phyloP scores from a whole-genome alignment of 805 yeast genomes.

The Yarrowia sp. region DNA sequence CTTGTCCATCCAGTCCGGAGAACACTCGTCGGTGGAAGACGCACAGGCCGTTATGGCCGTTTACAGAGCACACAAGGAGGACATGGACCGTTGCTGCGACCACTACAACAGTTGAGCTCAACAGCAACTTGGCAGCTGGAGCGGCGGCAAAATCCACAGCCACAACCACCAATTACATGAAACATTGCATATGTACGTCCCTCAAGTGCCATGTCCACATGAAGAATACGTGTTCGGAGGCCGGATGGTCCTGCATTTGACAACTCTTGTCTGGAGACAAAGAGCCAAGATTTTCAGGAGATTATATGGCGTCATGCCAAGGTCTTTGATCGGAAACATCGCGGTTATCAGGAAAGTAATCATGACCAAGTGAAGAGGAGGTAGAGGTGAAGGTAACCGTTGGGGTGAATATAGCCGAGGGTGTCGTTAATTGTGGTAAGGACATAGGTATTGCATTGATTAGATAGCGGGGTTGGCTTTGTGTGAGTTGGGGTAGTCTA shows the following conservation, averaged over 20 bases:
- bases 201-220: slow-evolving; percentile 1
- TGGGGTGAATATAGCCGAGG: too few species aligned
- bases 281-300: not conserved
- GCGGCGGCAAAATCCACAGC: not conserved
- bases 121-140: not conserved
- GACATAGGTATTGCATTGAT: too few species aligned
- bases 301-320: slow-evolving; percentile 4
- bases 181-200: slow-evolving; percentile 11
- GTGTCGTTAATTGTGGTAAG: too few species aligned
- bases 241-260: slow-evolving; percentile 5
- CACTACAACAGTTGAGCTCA: slow-evolving; percentile 5
- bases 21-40: slow-evolving; percentile 90
- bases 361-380: too few species aligned
- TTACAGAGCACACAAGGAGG: slow-evolving; percentile 63
- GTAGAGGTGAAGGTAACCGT: too few species aligned
- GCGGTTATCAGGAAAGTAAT: not conserved
- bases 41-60: slow-evolving; percentile 86
- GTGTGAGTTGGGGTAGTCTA: too few species aligned
- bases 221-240: not conserved
- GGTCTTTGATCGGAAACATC: not conserved
- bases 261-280: not conserved
- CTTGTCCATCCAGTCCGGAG: slow-evolving; percentile 75
- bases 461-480: too few species aligned
- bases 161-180: not conserved
- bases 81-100: slow-evolving; percentile 12